These are phyloP conservation scores for Podila epigama DNA, from an alignment of 192 early-diverging fungal genomes.

Conservation along the genomic window DNA sequence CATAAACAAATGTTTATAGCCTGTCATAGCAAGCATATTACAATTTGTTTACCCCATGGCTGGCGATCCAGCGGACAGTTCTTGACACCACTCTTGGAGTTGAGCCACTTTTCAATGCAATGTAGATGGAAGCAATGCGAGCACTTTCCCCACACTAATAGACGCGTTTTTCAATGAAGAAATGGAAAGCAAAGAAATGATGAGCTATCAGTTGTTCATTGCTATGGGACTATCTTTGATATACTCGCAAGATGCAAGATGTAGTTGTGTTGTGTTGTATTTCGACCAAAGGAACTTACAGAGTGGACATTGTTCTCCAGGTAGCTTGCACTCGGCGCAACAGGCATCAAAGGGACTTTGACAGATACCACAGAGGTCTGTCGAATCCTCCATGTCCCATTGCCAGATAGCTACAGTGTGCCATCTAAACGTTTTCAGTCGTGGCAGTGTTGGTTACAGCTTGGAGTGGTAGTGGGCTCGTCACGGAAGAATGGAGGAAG, in stretches of 20 bases:
- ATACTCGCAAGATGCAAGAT: too few species aligned
- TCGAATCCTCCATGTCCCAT: conserved; percentile 83
- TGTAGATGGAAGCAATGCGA: conserved; percentile 95
- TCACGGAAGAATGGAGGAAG: too few species aligned
- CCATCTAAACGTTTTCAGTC: conserved; percentile 59
- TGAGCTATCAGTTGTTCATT: too few species aligned
- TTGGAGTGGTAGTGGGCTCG: background rate
- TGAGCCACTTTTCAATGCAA: conserved; percentile 86
- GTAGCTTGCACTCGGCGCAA: conserved; percentile 84
- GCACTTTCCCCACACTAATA: conserved; percentile 88
- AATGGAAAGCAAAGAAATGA: too few species aligned
- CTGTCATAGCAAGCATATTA: background rate
- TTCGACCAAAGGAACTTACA: conserved; percentile 48
- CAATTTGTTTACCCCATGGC: conserved; percentile 65
- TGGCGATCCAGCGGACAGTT: conserved; percentile 91
- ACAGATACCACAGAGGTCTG: conserved; percentile 94
- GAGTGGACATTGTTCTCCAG: conserved; percentile 87
- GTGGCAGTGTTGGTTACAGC: background rate
- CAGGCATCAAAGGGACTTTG: conserved; percentile 84
- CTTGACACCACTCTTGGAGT: conserved; percentile 70
- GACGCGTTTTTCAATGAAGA: too few species aligned
- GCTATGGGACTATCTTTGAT: too few species aligned
- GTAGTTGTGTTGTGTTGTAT: too few species aligned
- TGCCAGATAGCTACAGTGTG: conserved; percentile 85
- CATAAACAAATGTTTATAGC: too few species aligned